phyloP scores from a whole-genome alignment of 139 green algal species.

The Coccomyxa sp. region DNA sequence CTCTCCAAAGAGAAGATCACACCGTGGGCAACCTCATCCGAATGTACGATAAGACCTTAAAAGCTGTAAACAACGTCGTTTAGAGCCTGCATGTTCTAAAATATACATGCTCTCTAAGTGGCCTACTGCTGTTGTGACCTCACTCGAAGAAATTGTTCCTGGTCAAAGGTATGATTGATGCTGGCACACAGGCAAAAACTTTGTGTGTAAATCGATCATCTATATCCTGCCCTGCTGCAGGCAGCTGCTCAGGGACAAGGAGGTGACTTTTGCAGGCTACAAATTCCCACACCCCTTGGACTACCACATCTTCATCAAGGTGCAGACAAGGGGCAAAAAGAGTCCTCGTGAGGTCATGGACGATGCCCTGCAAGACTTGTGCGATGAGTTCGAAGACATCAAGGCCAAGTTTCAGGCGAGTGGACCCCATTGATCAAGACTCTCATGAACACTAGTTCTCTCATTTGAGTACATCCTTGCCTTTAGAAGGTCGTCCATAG shows the following conservation, averaged over 20 bases:
- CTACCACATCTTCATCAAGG: conserved; percentile 78
- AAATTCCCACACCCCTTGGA: conserved; percentile 90
- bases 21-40: conserved; percentile 92
- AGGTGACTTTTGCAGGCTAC: conserved; percentile 91
- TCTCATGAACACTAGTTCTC: too few relatives aligned
- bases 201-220: too few relatives aligned
- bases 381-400: conserved; percentile 36
- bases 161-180: background rate
- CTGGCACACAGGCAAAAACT: background rate
- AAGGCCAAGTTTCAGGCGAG: conserved; percentile 28
- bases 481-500: too few relatives aligned
- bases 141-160: background rate
- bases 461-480: too few relatives aligned
- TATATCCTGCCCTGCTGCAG: conserved; percentile 16
- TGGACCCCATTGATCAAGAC: background rate
- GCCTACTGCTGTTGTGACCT: background rate
- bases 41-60: conserved; percentile 38
- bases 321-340: conserved; percentile 63
- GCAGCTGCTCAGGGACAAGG: conserved; percentile 59
- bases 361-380: conserved; percentile 49
- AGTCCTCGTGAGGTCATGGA: conserved; percentile 37
- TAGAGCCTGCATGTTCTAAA: background rate
- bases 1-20: conserved; percentile 88
- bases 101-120: background rate
- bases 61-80: background rate